phyloP scores from a whole-genome alignment of 768 basidiomycete species.

The Lactarius hengduanensis region DNA sequence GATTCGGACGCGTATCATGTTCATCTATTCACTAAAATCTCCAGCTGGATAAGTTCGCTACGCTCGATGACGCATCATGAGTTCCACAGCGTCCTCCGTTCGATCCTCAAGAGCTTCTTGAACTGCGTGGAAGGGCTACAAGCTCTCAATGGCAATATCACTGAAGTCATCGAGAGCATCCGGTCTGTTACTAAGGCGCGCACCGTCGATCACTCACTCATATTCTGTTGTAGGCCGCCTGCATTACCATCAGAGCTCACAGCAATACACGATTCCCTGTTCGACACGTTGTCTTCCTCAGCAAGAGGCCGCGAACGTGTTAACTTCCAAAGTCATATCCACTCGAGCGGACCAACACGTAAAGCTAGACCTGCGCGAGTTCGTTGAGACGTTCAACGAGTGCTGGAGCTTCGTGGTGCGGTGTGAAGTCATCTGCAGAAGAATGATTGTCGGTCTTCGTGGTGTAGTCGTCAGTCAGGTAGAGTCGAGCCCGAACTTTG shows the following conservation, averaged over 20 bases:
- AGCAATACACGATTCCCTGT: constrained; percentile 60
- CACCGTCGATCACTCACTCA: neutral
- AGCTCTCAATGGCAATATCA: constrained; percentile 54
- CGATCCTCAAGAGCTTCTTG: constrained; percentile 61
- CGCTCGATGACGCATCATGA: constrained; percentile 65
- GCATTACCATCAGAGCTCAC: constrained; percentile 42
- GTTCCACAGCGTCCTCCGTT: constrained; percentile 61
- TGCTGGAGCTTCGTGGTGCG: constrained; percentile 89
- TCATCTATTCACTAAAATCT: neutral
- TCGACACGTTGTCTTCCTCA: constrained; percentile 73
- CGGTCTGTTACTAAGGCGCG: constrained; percentile 35
- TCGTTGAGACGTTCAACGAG: constrained; percentile 77
- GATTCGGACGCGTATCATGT: neutral
- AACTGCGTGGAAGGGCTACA: constrained; percentile 68
- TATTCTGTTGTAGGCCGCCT: constrained; percentile 36
- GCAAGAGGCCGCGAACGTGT: constrained; percentile 84
- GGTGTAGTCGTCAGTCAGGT: constrained; percentile 86
- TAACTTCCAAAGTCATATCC: constrained; percentile 75
- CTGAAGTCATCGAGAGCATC: constrained; percentile 54
- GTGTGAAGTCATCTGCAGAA: constrained; percentile 79
- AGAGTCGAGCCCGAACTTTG: constrained; percentile 2
- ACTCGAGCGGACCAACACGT: constrained; percentile 79
- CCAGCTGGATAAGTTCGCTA: constrained; percentile 52
- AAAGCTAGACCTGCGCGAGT: constrained; percentile 65
- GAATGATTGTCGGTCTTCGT: constrained; percentile 92